These are phyloP conservation scores for Viola odorata DNA, from an alignment of 345 rosid species.

Conservation along the genomic window DNA sequence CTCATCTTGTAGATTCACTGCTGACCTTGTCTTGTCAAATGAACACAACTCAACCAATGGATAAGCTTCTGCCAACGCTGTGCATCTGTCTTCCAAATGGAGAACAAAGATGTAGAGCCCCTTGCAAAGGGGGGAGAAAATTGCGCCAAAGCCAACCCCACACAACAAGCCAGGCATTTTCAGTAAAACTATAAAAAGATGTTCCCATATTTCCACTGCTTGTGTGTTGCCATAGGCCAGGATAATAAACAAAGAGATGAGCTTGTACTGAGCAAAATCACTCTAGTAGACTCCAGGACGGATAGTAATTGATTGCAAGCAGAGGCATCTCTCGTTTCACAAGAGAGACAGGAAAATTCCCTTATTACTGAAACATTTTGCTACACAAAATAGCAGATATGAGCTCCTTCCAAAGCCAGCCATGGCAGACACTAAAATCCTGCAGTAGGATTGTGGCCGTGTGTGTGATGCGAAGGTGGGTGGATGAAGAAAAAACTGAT, in stretches of 20 bases:
- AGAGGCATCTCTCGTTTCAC: not conserved
- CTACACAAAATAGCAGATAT: no score
- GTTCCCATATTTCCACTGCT: not conserved
- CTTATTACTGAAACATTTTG: no score
- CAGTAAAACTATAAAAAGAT: not conserved
- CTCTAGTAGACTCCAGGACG: not conserved
- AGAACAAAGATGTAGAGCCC: conserved; percentile 13
- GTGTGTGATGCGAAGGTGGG: not conserved
- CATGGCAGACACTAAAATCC: not conserved
- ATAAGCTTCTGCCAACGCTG: conserved; percentile 20
- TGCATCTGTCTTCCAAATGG: conserved; percentile 16
- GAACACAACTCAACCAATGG: conserved; percentile 19
- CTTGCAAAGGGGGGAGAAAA: conserved; percentile 8
- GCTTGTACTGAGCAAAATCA: not conserved
- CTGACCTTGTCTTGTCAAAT: conserved; percentile 25
- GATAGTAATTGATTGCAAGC: conserved; percentile 1
- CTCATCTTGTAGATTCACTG: conserved; percentile 31
- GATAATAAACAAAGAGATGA: no score
- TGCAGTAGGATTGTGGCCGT: not conserved
- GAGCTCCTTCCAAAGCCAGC: not conserved
- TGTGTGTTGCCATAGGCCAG: not conserved
- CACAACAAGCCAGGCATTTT: conserved; percentile 5
- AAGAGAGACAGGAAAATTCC: no score
- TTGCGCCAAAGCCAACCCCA: conserved; percentile 6
- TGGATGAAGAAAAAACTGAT: not conserved